Percentiles rank a stretch among this genome's conserved stretches.
Evolutionary conservation across 208 protist species (phyloP).

Genomic region (Strigomonas oncopelti): DNA sequence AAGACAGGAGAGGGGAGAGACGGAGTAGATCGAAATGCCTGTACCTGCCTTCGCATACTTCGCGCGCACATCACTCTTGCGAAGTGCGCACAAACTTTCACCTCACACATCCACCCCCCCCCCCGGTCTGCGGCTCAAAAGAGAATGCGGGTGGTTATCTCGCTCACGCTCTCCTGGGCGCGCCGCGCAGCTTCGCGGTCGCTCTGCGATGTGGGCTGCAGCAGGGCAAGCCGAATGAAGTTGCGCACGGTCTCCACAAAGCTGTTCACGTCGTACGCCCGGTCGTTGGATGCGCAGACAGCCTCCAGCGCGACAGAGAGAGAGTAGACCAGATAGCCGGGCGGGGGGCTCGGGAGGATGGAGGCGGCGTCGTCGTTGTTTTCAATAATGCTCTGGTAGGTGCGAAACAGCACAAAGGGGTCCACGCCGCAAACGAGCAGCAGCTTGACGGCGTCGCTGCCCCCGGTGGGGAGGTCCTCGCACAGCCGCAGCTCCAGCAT

Average conservation of each 20-base stretch:
- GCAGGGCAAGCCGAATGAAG: constrained; percentile 19
- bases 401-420: constrained; percentile 57
- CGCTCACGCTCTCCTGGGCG: constrained; percentile 9
- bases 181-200: constrained; percentile 17
- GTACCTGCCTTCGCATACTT: no score
- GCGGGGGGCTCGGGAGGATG: constrained; percentile 4
- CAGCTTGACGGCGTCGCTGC: constrained; percentile 45
- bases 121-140: neutral
- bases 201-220: neutral
- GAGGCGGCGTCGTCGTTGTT: constrained; percentile 41
- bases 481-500: constrained; percentile 62
- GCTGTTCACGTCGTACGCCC: constrained; percentile 5
- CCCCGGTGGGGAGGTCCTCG: constrained; percentile 35
- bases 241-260: constrained; percentile 19
- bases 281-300: neutral
- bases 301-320: constrained; percentile 41
- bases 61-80: no score
- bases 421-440: constrained; percentile 67
- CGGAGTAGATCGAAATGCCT: no score
- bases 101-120: no score
- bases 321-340: constrained; percentile 54
- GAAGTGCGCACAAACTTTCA: no score
- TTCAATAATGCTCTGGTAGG: constrained; percentile 55
- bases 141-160: neutral
- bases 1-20: no score